Conservation (phyloP, 2,329 filamentous ascomycete species). For the Parastagonospora nodorum region DNA sequence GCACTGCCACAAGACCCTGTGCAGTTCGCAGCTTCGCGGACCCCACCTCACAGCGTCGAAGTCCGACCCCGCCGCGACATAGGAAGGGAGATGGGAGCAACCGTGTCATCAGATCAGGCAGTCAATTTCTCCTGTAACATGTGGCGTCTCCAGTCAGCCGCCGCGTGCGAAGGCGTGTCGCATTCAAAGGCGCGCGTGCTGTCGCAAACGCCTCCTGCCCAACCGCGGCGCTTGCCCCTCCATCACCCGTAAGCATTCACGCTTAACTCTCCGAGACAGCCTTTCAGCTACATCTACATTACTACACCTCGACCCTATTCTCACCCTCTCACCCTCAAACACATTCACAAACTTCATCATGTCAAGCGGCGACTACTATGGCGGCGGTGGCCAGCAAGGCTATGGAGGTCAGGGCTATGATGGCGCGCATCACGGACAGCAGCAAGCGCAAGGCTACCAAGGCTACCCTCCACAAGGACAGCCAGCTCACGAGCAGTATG, state of each 20-base stretch:
- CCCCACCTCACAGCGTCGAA: slow-evolving; percentile 5
- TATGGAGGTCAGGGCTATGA: slow-evolving; percentile 31
- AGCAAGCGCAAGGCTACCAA: slow-evolving; percentile 32
- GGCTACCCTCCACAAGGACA: slow-evolving; percentile 26
- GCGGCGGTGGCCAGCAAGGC: slow-evolving; percentile 26
- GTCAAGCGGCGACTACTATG: slow-evolving; percentile 43
- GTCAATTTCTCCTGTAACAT: slow-evolving; percentile 9
- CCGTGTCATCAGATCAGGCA: slow-evolving; percentile 17
- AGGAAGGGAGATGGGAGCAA: neutral
- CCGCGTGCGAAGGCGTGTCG: slow-evolving; percentile 14
- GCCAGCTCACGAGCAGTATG: slow-evolving; percentile 37
- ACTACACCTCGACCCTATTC: neutral
- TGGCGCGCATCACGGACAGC: slow-evolving; percentile 27
- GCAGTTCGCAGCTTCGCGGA: slow-evolving; percentile 6
- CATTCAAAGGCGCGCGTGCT: slow-evolving; percentile 30
- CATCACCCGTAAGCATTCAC: slow-evolving; percentile 22
- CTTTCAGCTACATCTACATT: slow-evolving; percentile 6
- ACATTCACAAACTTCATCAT: slow-evolving; percentile 10
- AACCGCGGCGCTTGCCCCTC: slow-evolving; percentile 24
- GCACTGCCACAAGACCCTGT: slow-evolving; percentile 5
- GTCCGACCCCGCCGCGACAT: slow-evolving; percentile 24
- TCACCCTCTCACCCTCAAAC: neutral
- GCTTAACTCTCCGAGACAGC: slow-evolving; percentile 7
- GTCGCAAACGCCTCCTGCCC: slow-evolving; percentile 17
- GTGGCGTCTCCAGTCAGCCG: slow-evolving; percentile 22